Evolutionary conservation across 176 grass and related monocot genomes (phyloP).

Genomic region (Puya raimondii): DNA sequence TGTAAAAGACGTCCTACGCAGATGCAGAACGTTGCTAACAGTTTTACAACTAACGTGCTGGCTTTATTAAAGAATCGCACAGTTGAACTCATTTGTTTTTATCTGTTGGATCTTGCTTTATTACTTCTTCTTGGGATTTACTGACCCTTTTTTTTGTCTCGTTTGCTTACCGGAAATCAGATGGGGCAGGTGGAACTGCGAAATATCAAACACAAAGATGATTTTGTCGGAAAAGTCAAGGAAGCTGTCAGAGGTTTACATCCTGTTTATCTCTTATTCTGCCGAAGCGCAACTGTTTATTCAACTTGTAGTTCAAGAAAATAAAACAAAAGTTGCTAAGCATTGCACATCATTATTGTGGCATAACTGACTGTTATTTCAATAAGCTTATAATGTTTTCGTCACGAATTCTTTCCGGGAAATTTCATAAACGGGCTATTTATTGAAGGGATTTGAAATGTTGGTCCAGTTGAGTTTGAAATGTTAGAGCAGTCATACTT

Average conservation of each 20-base stretch:
- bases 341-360: too few relatives aligned
- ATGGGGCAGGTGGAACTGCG: slow-evolving; percentile 45
- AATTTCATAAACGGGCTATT: too few relatives aligned
- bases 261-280: not conserved
- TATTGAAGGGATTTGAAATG: too few relatives aligned
- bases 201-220: slow-evolving; percentile 55
- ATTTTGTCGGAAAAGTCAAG: slow-evolving; percentile 48
- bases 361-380: too few relatives aligned
- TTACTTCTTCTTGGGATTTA: not conserved
- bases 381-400: too few relatives aligned
- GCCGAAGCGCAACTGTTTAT: not conserved
- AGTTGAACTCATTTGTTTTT: too few relatives aligned
- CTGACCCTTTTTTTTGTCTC: not conserved
- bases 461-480: too few relatives aligned
- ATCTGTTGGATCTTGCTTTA: not conserved
- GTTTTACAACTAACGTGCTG: too few relatives aligned
- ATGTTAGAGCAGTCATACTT: too few relatives aligned
- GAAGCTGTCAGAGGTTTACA: slow-evolving; percentile 48
- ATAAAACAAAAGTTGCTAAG: not conserved
- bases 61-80: too few relatives aligned
- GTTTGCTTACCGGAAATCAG: slow-evolving; percentile 24
- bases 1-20: not conserved
- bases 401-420: too few relatives aligned
- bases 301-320: not conserved
- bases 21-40: not conserved